Evolutionary conservation across 345 rosid species (phyloP), one percentile per base, ranked within the genome.

Genomic region (Arabidopsis thaliana): DNA sequence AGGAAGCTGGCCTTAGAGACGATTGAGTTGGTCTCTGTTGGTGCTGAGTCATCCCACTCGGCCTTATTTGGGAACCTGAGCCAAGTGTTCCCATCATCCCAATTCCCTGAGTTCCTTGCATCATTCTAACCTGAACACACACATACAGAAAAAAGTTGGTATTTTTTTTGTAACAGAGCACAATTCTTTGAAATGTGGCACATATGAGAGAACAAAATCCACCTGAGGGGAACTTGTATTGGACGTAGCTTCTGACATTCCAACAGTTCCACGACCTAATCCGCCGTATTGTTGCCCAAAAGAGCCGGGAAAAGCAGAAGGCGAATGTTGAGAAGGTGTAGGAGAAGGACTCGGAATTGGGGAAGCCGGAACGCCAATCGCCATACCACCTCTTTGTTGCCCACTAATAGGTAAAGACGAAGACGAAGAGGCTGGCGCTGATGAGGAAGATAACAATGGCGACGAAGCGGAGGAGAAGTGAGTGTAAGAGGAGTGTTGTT

Each of bases 21-120:
- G 98, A 73, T 44, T 81, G 98, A 71, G 77, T 49, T n/a, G 98
- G 88, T 65, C 96, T 93, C 82, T 80, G 91, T 69, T 83, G 97
- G 78, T 87, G 98, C 70, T 82, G 93, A 79, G 87, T 44, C 79
- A 88, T 78, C 48, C 89, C 94, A 82, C 83, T 83, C 8, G 95
- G 88, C 50, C 96, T 83, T 82, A 90, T 73, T 76, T 84, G 87
- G 16, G 93, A 80, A 71, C 85, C 82, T 7, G 96, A 84, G 74
- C 86, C 84, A 73, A 87, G 70, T 7, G 92, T 75, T 25, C 91
- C 85, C 79, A 85, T 84, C 87, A 83, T 85, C 69, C 96, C 90
- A 71, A 85, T 75, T 71, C 91, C 95, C 37, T 86, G 94, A 50
- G 85, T 76, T 49, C 90, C 90, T 52, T 74, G 94, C 87, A 84